These are phyloP conservation scores for Teratosphaeria pseudoeucalypti DNA, from an alignment of 2,329 filamentous ascomycete species.

Conservation along the genomic window DNA sequence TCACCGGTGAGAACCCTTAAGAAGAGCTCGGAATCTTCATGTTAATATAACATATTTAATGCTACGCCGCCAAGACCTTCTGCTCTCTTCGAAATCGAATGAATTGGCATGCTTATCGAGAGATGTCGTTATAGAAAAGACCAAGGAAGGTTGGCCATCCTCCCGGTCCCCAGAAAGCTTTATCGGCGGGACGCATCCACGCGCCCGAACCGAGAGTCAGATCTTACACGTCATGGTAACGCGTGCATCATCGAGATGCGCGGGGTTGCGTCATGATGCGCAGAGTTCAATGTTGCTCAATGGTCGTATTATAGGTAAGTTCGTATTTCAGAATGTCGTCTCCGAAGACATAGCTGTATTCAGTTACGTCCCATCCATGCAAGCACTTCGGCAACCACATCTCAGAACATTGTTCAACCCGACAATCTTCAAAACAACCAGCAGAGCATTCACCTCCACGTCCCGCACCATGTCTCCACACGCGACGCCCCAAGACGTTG, in stretches of 20 bases:
- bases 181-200: too few relatives aligned
- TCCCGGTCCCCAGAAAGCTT: too few relatives aligned
- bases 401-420: neutral
- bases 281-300: neutral
- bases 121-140: too few relatives aligned
- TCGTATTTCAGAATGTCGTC: neutral
- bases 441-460: neutral
- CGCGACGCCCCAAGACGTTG: slow-evolving; percentile 9
- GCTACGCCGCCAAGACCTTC: too few relatives aligned
- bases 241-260: neutral
- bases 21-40: too few relatives aligned
- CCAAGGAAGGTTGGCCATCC: too few relatives aligned
- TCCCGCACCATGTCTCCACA: slow-evolving; percentile 11
- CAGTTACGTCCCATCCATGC: neutral
- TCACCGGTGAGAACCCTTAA: too few relatives aligned
- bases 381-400: neutral
- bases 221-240: neutral
- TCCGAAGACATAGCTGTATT: neutral
- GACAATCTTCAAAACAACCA: neutral
- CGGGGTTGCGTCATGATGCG: neutral
- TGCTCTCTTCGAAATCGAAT: too few relatives aligned
- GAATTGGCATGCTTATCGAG: too few relatives aligned
- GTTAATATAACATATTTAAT: too few relatives aligned
- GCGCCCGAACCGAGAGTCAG: neutral
- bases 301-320: neutral